Evolutionary conservation across 148 eudicot species (phyloP).

Genomic region (Polygonum maritimum): DNA sequence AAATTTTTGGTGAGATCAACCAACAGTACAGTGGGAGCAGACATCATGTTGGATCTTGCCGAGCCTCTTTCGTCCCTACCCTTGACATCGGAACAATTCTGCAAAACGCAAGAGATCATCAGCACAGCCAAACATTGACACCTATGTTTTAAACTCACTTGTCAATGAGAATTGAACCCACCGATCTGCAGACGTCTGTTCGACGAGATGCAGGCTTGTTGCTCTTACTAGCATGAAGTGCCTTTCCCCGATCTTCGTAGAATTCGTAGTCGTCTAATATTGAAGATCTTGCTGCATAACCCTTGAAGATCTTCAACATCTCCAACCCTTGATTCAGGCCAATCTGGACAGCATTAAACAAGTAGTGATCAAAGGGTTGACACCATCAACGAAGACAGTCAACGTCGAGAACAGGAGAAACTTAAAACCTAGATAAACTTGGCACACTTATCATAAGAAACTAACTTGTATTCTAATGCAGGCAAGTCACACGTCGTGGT

Average conservation of each 20-base stretch:
- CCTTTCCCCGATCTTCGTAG: conserved; percentile 61
- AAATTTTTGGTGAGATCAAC: conserved; percentile 48
- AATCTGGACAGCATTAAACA: conserved; percentile 27
- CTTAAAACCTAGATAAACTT: not conserved
- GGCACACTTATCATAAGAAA: not conserved
- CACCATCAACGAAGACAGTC: not conserved
- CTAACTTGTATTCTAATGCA: not conserved
- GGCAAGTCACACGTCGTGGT: too few species aligned
- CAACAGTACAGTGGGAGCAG: conserved; percentile 31
- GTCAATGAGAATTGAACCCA: conserved; percentile 19
- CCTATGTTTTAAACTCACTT: not conserved
- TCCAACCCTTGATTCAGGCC: conserved; percentile 70
- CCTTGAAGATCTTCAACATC: conserved; percentile 80
- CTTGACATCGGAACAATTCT: conserved; percentile 21
- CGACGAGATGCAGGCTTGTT: conserved; percentile 28
- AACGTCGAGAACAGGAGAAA: not conserved
- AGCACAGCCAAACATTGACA: not conserved
- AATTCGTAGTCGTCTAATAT: conserved; percentile 67
- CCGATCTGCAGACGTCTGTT: conserved; percentile 16
- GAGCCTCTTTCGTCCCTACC: conserved; percentile 24
- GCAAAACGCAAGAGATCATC: conserved; percentile 8
- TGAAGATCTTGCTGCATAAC: conserved; percentile 40
- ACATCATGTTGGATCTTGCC: conserved; percentile 12
- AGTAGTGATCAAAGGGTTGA: not conserved
- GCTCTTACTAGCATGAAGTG: conserved; percentile 44